phyloP scores from a whole-genome alignment of 352 stramenopile genomes.

The Globisporangium sylvaticum region DNA sequence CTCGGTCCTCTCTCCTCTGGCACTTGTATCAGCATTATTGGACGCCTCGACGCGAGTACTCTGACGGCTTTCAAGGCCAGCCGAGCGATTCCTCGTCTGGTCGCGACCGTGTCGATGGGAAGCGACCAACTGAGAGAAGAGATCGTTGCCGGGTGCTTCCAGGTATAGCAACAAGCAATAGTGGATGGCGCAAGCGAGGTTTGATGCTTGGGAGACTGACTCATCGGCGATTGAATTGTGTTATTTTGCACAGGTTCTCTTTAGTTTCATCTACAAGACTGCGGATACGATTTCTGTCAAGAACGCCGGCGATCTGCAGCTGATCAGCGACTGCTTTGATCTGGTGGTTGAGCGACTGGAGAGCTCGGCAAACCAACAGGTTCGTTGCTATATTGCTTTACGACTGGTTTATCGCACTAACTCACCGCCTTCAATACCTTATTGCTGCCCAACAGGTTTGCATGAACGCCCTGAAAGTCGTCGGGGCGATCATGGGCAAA shows the following conservation, averaged over 20 bases:
- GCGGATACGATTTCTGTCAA: slow-evolving; percentile 1
- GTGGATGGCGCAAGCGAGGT: not conserved
- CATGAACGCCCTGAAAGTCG: slow-evolving; percentile 56
- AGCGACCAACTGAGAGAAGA: not conserved
- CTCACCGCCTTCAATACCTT: not conserved
- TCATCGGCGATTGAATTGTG: not conserved
- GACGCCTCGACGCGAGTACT: slow-evolving; percentile 7
- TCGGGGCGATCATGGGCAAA: slow-evolving; percentile 52
- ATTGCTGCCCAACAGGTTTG: slow-evolving; percentile 21
- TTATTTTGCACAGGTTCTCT: slow-evolving; percentile 10
- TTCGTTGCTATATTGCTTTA: not conserved
- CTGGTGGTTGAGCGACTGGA: slow-evolving; percentile 6
- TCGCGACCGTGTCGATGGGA: slow-evolving; percentile 1
- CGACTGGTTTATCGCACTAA: not conserved
- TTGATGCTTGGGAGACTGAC: not conserved
- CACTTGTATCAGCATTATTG: slow-evolving; percentile 10
- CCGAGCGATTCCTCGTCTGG: slow-evolving; percentile 1
- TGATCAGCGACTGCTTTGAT: slow-evolving; percentile 2
- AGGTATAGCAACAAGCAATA: slow-evolving; percentile 5
- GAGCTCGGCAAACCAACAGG: slow-evolving; percentile 16
- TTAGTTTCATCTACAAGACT: slow-evolving; percentile 18
- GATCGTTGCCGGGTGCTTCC: slow-evolving; percentile 10
- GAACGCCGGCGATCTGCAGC: not conserved
- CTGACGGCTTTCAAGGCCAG: slow-evolving; percentile 9
- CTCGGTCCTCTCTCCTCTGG: not conserved